phyloP scores from a whole-genome alignment of 2,329 filamentous ascomycete species.

The Trichoderma citrinoviride region DNA sequence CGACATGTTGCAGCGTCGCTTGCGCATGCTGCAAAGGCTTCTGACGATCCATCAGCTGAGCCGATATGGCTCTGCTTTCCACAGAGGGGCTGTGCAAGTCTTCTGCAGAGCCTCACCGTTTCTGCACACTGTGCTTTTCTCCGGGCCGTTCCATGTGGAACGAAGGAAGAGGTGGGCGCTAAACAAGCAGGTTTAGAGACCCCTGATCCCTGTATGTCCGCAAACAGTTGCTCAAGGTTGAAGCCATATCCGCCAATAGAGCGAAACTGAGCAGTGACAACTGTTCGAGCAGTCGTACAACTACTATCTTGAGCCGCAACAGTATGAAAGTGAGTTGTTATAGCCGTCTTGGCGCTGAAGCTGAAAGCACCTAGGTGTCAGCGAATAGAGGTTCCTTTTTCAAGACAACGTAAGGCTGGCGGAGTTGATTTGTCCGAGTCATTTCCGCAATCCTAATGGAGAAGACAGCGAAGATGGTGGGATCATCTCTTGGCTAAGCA shows the following conservation, averaged over 20 bases:
- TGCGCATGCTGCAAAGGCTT: background rate
- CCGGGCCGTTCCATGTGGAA: conserved; percentile 15
- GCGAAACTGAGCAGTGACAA: background rate
- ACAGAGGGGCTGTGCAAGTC: conserved; percentile 9
- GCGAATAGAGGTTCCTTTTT: no score
- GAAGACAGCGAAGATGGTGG: background rate
- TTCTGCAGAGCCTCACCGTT: conserved; percentile 10
- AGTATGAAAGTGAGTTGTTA: background rate
- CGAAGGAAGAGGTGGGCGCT: background rate
- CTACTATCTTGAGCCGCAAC: background rate
- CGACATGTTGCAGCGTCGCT: background rate
- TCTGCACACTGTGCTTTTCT: conserved; percentile 1
- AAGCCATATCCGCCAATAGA: background rate
- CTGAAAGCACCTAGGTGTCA: no score
- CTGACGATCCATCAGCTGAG: background rate
- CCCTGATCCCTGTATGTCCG: background rate
- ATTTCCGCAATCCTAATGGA: background rate
- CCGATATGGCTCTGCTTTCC: background rate
- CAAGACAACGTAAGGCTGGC: background rate
- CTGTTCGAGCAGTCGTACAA: background rate
- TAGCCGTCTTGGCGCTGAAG: background rate
- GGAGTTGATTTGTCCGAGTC: background rate
- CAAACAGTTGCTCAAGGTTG: background rate
- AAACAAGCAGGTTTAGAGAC: background rate
- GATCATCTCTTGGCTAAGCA: background rate